Percentiles rank a stretch among this genome's conserved stretches.
These are phyloP conservation scores for Letharia lupina DNA, from an alignment of 495 filamentous ascomycete species.

Conservation along the genomic window DNA sequence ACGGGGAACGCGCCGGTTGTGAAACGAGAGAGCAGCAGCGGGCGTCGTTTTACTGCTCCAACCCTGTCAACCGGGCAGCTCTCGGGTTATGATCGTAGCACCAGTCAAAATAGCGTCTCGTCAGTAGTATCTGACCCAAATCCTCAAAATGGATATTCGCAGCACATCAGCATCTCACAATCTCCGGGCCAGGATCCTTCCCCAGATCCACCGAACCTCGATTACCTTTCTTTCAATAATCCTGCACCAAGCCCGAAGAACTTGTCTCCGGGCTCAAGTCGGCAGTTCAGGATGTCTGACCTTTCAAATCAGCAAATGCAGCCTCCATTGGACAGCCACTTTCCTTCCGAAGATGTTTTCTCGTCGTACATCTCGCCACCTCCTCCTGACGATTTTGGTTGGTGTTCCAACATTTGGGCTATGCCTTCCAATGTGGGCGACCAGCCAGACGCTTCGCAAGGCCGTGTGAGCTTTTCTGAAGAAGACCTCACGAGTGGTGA, in stretches of 20 bases:
- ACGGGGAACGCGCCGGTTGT: conserved; percentile 14
- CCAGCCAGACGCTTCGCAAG: conserved; percentile 47
- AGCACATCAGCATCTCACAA: background rate
- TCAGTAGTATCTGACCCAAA: conserved; percentile 31
- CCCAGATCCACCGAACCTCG: conserved; percentile 38
- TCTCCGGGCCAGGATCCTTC: conserved; percentile 11
- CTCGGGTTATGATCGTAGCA: conserved; percentile 30
- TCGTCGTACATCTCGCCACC: conserved; percentile 30
- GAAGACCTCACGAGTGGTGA: conserved; percentile 55
- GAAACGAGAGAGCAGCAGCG: conserved; percentile 28
- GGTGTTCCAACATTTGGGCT: conserved; percentile 40
- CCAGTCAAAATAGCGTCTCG: conserved; percentile 37
- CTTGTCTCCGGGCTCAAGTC: conserved; percentile 12
- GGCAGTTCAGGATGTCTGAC: conserved; percentile 12
- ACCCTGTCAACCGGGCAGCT: conserved; percentile 25
- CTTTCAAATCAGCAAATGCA: conserved; percentile 1
- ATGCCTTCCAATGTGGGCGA: conserved; percentile 30
- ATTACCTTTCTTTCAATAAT: conserved; percentile 44
- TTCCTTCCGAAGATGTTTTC: conserved; percentile 38
- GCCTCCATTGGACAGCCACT: conserved; percentile 32
- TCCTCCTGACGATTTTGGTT: conserved; percentile 27
- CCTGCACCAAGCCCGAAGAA: conserved; percentile 24
- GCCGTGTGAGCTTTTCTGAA: conserved; percentile 66
- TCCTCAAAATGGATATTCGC: conserved; percentile 10
- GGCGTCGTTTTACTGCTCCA: conserved; percentile 36